Percentiles rank a stretch among this genome's conserved stretches.
Evolutionary conservation across 2,329 filamentous ascomycete genomes (phyloP).

Genomic region (Phoma sp.): DNA sequence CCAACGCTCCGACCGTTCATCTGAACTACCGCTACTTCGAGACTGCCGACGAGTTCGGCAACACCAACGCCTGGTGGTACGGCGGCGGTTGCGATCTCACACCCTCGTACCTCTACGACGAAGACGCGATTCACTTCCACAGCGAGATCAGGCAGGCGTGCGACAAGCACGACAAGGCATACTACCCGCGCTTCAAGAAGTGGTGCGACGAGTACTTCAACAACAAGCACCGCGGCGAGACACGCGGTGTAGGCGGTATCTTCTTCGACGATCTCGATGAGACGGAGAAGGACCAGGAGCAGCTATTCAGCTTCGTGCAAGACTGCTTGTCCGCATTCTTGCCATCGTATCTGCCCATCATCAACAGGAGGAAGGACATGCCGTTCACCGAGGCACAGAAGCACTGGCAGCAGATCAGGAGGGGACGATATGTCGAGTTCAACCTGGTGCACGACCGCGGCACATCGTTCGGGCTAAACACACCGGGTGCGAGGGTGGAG

Average conservation of each 20-base stretch:
- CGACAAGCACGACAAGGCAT: slow-evolving; percentile 89
- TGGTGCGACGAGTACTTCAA: slow-evolving; percentile 99
- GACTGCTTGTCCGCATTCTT: slow-evolving; percentile 87
- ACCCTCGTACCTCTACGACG: slow-evolving; percentile 92
- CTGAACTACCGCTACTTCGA: slow-evolving; percentile 99
- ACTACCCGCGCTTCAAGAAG: slow-evolving; percentile 94
- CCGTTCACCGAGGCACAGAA: slow-evolving; percentile 85
- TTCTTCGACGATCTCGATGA: slow-evolving; percentile 98
- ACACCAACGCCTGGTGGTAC: slow-evolving; percentile 94
- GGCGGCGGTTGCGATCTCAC: slow-evolving; percentile 95
- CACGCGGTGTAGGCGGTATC: slow-evolving; percentile 89
- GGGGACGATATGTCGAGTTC: slow-evolving; percentile 98
- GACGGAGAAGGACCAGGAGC: slow-evolving; percentile 83
- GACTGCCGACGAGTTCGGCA: slow-evolving; percentile 84
- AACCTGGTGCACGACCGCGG: slow-evolving; percentile 97
- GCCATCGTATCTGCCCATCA: slow-evolving; percentile 88
- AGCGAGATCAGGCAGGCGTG: slow-evolving; percentile 89
- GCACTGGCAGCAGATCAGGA: slow-evolving; percentile 92
- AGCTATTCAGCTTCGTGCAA: slow-evolving; percentile 87
- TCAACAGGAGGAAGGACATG: slow-evolving; percentile 90
- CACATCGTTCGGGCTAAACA: slow-evolving; percentile 92
- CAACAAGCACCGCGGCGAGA: slow-evolving; percentile 88
- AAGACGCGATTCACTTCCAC: slow-evolving; percentile 97
- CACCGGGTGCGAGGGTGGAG: slow-evolving; percentile 88
- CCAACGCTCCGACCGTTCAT: slow-evolving; percentile 96